phyloP scores from a whole-genome alignment of 495 filamentous ascomycete species.

The Niebla homalea region DNA sequence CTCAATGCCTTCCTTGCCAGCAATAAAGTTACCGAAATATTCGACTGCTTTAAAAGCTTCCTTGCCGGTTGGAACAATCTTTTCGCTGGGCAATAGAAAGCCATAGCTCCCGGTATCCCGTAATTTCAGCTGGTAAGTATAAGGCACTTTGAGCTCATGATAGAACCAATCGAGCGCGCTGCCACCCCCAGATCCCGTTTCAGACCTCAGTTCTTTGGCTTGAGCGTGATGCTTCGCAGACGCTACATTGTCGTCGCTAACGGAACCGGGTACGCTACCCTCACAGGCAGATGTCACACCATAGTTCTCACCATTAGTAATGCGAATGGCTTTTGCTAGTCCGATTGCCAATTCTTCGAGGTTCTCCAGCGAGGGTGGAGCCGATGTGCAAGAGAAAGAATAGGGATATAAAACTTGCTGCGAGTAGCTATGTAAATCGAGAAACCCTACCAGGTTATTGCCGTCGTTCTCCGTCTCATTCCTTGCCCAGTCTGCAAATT shows the following conservation, averaged over 20 bases:
- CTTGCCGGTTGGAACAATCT: slow-evolving; percentile 82
- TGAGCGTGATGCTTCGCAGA: slow-evolving; percentile 5
- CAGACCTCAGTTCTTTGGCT: slow-evolving; percentile 22
- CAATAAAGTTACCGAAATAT: slow-evolving; percentile 65
- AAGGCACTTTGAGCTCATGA: slow-evolving; percentile 67
- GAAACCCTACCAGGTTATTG: slow-evolving; percentile 61
- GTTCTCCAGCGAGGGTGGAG: slow-evolving; percentile 79
- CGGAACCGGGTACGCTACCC: slow-evolving; percentile 42
- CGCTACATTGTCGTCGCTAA: not conserved
- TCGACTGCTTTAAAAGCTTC: slow-evolving; percentile 72
- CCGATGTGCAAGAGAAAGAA: slow-evolving; percentile 61
- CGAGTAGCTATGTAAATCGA: slow-evolving; percentile 92
- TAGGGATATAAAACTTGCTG: slow-evolving; percentile 93
- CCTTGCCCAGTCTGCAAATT: slow-evolving; percentile 69
- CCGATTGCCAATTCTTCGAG: slow-evolving; percentile 81
- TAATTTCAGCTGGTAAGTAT: slow-evolving; percentile 88
- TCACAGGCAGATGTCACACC: slow-evolving; percentile 79
- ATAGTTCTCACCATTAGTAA: slow-evolving; percentile 61
- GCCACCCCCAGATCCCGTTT: slow-evolving; percentile 59
- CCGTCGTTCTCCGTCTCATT: slow-evolving; percentile 66
- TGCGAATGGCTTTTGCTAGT: slow-evolving; percentile 77
- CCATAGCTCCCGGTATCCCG: slow-evolving; percentile 91
- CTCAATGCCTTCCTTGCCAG: slow-evolving; percentile 27
- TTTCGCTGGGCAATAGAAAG: slow-evolving; percentile 72
- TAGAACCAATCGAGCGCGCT: slow-evolving; percentile 95